Conservation (phyloP, 129 eudicot species). For the Pittosporum tobira region DNA sequence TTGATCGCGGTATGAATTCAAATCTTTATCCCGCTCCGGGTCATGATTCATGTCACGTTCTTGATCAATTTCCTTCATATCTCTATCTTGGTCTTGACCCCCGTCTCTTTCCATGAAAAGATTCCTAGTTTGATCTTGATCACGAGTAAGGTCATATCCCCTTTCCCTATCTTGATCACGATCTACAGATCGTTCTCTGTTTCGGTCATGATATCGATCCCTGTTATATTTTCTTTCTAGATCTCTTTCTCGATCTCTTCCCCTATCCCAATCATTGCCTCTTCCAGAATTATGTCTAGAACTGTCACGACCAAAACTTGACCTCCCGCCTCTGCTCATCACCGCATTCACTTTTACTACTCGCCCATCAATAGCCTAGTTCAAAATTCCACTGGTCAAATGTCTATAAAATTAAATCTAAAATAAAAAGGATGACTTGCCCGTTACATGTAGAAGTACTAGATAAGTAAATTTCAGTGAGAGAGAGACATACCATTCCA, state of each 20-base stretch:
- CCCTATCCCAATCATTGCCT: slow-evolving; percentile 35
- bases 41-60: slow-evolving; percentile 40
- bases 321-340: slow-evolving; percentile 50
- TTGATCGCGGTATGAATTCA: slow-evolving; percentile 21
- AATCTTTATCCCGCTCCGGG: slow-evolving; percentile 31
- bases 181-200: slow-evolving; percentile 60
- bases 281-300: slow-evolving; percentile 46
- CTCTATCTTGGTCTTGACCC: slow-evolving; percentile 34
- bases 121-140: slow-evolving; percentile 38
- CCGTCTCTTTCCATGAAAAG: slow-evolving; percentile 41
- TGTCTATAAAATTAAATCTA: not conserved
- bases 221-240: slow-evolving; percentile 44
- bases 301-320: slow-evolving; percentile 54
- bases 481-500: slow-evolving; percentile 50
- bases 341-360: slow-evolving; percentile 78
- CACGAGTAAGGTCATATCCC: slow-evolving; percentile 40
- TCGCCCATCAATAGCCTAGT: slow-evolving; percentile 73
- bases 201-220: slow-evolving; percentile 37
- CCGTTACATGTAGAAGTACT: not conserved
- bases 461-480: not conserved
- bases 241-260: slow-evolving; percentile 46
- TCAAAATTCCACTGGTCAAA: slow-evolving; percentile 15
- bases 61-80: slow-evolving; percentile 25
- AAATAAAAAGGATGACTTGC: not conserved
- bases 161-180: slow-evolving; percentile 56